A percentile compares a stretch with the other conserved stretches of the same genome.
Evolutionary conservation across 1,284 basidiomycete genomes (phyloP).

Genomic region (Moniliophthora roreri): DNA sequence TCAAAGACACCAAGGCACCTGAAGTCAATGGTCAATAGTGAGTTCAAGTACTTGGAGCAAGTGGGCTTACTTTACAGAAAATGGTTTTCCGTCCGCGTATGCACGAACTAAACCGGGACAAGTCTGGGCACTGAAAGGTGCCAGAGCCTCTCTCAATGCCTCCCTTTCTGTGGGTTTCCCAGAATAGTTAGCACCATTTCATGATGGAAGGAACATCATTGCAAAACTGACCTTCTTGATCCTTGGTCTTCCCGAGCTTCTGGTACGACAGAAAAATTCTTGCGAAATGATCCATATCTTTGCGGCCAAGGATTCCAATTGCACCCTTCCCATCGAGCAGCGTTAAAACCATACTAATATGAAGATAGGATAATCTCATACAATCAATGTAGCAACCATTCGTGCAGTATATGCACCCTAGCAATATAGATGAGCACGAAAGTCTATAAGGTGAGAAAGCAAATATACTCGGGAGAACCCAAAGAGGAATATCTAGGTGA

Average conservation of each 20-base stretch:
- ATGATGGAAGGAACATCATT: not conserved
- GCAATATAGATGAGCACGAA: conserved; percentile 6
- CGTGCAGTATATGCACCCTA: conserved; percentile 73
- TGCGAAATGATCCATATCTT: conserved; percentile 68
- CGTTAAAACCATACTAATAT: not conserved
- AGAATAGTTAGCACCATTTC: not conserved
- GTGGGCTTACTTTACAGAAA: conserved; percentile 59
- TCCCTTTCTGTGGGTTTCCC: conserved; percentile 37
- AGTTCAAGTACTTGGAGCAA: conserved; percentile 1
- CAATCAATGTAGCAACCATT: conserved; percentile 70
- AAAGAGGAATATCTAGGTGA: conserved; percentile 63
- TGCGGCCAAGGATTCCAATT: conserved; percentile 64
- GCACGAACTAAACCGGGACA: conserved; percentile 55
- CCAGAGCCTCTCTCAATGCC: conserved; percentile 41
- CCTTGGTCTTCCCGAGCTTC: conserved; percentile 52
- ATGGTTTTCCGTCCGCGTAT: conserved; percentile 41
- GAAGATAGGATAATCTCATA: conserved; percentile 26
- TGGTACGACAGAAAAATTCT: conserved; percentile 61
- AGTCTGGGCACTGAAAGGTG: conserved; percentile 47
- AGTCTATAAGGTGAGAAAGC: not conserved
- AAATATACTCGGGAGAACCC: conserved; percentile 63
- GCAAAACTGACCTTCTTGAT: conserved; percentile 45
- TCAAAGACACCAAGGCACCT: conserved; percentile 75
- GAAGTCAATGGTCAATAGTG: conserved; percentile 7
- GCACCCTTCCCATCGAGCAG: conserved; percentile 41